Percentiles rank a stretch among this genome's conserved stretches.
Evolutionary conservation across 108 stramenopile species (phyloP).

Genomic region (Fistulifera solaris): DNA sequence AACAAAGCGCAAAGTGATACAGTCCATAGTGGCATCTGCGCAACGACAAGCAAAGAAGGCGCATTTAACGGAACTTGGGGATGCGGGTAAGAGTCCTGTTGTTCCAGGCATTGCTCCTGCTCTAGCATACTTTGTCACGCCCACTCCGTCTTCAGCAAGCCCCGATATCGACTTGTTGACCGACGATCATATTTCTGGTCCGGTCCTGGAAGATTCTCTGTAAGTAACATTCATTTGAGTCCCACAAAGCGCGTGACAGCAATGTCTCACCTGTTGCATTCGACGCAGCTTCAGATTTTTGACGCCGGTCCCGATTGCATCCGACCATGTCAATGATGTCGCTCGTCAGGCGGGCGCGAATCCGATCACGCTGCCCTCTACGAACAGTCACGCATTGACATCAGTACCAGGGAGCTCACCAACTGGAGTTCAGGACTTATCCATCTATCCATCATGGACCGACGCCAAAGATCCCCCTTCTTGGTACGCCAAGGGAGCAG

Average conservation of each 20-base stretch:
- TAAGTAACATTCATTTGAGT: conserved; percentile 24
- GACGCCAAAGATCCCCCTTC: conserved; percentile 72
- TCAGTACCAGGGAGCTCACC: conserved; percentile 32
- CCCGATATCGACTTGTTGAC: conserved; percentile 21
- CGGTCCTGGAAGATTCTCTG: conserved; percentile 79
- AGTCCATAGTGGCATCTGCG: conserved; percentile 58
- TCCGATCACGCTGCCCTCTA: conserved; percentile 46
- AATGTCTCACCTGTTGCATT: conserved; percentile 13
- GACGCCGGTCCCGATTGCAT: conserved; percentile 47
- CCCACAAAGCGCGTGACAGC: not conserved
- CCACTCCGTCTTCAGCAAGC: conserved; percentile 1
- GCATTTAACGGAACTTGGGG: conserved; percentile 23
- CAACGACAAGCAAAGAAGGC: conserved; percentile 59
- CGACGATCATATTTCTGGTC: conserved; percentile 41
- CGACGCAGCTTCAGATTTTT: conserved; percentile 62
- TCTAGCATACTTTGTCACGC: conserved; percentile 52
- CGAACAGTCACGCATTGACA: conserved; percentile 1
- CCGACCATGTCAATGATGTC: conserved; percentile 53
- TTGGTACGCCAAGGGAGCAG: conserved; percentile 78
- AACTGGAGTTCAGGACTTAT: conserved; percentile 64
- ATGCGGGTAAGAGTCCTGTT: conserved; percentile 19
- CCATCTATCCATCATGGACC: conserved; percentile 66
- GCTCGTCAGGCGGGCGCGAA: conserved; percentile 68
- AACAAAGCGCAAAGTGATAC: conserved; percentile 74
- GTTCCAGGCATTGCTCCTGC: conserved; percentile 48